These are phyloP conservation scores for Mucuna pruriens DNA, from an alignment of 306 rosid species.

Conservation along the genomic window DNA sequence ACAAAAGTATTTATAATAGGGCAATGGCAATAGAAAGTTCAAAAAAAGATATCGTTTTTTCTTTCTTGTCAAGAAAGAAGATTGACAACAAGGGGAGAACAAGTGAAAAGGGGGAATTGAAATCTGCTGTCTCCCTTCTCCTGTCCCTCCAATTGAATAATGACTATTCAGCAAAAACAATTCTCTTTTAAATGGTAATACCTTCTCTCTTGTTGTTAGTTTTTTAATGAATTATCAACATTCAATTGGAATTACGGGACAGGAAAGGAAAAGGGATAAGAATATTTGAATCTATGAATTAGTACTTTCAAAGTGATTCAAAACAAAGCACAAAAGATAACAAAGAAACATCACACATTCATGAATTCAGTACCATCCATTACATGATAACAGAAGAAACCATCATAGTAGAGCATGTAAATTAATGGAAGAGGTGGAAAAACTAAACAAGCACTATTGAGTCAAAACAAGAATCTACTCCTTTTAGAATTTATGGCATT, in stretches of 20 bases:
- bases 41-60: slow-evolving; percentile 11
- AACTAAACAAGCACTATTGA: neutral
- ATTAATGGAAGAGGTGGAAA: neutral
- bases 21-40: slow-evolving; percentile 37
- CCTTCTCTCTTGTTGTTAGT: neutral
- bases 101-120: neutral
- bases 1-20: slow-evolving; percentile 36
- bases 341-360: slow-evolving; percentile 17
- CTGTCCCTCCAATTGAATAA: neutral
- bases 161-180: neutral
- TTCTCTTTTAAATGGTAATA: neutral
- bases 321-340: slow-evolving; percentile 15
- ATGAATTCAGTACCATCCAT: neutral
- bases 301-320: neutral
- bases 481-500: neutral
- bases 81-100: neutral
- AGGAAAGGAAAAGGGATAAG: neutral
- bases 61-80: neutral
- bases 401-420: neutral
- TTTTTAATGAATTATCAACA: neutral
- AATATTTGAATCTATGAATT: neutral
- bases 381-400: slow-evolving; percentile 16
- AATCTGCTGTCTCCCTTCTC: neutral
- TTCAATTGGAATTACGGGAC: neutral
- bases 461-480: neutral